A percentile compares a stretch with the other conserved stretches of the same genome.
phyloP scores from a whole-genome alignment of 352 stramenopile genomes.

The Plasmopara muralis region DNA sequence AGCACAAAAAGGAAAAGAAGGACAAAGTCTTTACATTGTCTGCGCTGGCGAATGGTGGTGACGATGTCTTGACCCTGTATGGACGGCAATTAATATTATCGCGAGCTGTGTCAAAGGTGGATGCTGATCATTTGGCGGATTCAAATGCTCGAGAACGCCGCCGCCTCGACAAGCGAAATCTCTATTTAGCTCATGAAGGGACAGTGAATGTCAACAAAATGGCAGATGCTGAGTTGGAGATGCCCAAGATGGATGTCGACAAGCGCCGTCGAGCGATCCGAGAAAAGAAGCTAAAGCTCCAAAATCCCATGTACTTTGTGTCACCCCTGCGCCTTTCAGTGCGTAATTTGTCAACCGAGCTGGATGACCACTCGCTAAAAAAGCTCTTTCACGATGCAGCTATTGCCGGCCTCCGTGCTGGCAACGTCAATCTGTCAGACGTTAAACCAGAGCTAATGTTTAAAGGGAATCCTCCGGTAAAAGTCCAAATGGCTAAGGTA shows the following conservation, averaged over 20 bases:
- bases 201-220: slow-evolving; percentile 90
- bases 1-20: slow-evolving; percentile 55
- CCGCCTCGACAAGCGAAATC: slow-evolving; percentile 91
- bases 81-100: slow-evolving; percentile 69
- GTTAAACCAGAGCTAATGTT: slow-evolving; percentile 60
- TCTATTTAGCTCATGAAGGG: slow-evolving; percentile 94
- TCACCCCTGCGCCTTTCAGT: slow-evolving; percentile 92
- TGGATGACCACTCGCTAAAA: slow-evolving; percentile 91
- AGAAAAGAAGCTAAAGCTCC: slow-evolving; percentile 96
- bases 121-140: slow-evolving; percentile 57
- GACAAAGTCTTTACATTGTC: slow-evolving; percentile 58
- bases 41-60: slow-evolving; percentile 50
- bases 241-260: slow-evolving; percentile 91
- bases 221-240: slow-evolving; percentile 73
- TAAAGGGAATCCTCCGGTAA: slow-evolving; percentile 39
- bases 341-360: slow-evolving; percentile 82
- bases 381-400: slow-evolving; percentile 82
- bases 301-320: slow-evolving; percentile 96
- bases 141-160: slow-evolving; percentile 49
- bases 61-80: slow-evolving; percentile 65
- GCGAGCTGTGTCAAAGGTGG: slow-evolving; percentile 62
- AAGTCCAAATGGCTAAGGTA: slow-evolving; percentile 80
- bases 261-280: slow-evolving; percentile 89
- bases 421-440: slow-evolving; percentile 75
- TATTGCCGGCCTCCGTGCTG: slow-evolving; percentile 55